Base-by-base conservation (phyloP, 129 eudicot species). In the Saussurea involucrata region DNA sequence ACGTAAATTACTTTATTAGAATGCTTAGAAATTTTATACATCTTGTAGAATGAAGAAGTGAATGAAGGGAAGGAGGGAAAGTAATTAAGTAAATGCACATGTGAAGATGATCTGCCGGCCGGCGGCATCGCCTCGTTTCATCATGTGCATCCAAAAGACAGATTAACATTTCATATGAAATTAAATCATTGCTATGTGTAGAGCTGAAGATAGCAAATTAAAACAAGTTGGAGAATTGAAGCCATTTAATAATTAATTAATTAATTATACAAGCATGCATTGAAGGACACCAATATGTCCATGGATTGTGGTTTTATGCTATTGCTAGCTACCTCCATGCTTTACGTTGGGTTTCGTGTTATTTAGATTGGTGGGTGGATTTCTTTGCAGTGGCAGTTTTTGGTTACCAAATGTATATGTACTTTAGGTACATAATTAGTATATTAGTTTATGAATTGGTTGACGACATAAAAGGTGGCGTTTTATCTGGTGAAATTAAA, bases 401-500 rank as follows among this genome's bases (percentile, higher is more conserved):
- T 49, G 7, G 58, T 49, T 49, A 49, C n/a, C n/a, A n/a, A n/a
- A n/a, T n/a, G n/a, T n/a, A n/a, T n/a, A n/a, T n/a, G n/a, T n/a
- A n/a, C n/a, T n/a, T n/a, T n/a, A n/a, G n/a, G n/a, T n/a, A n/a
- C n/a, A n/a, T n/a, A n/a, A n/a, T n/a, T 44, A 44, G 55, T 42
- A 42, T 42, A 11, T 42, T 44, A 5, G 6, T 40, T 40, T 1
- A 40, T 40, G 49, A 40, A 44, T 13, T 13, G 0, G 55, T 44
- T 44, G 55, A n/a, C 79, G 55, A n/a, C 79, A 34, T 66, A 25
- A 67, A 80, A 73, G 27, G 63, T 69, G 84, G 84, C 83, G 61
- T 74, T 73, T 24, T 11, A 73, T n/a, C 63, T 61, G 83, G 76
- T 15, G 12, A 66, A 55, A 24, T 80, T 5, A 73, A 33, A 1